Base-by-base conservation (phyloP, 2,329 filamentous ascomycete genomes). In the Xylaria hypoxylon region DNA sequence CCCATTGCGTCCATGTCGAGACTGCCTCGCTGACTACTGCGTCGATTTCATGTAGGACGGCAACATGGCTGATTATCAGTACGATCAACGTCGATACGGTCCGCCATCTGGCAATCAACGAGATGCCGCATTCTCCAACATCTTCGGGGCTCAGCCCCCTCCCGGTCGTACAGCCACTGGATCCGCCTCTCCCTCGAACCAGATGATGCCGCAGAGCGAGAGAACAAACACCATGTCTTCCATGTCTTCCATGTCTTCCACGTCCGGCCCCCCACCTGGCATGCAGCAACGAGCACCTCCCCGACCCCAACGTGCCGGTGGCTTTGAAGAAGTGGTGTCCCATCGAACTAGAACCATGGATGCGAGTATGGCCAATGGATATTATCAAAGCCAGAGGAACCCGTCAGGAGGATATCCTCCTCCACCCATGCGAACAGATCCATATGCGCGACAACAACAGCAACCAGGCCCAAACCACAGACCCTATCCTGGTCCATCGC, bases 91-190 rank as follows among this genome's bases (percentile, higher is more conserved):
- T 72, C 76, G 84, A 72, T 85, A 87, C 84, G 84, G 84, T 65
- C 77, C 80, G 26, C 76, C 82, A 61, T 82, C 84, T 70, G 85
- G 85, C 77, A 85, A 84, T 76, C 92, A 96, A 81, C 91, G 96
- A 82, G 94, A 99, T 87, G 93, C 93, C 73, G 96, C 95, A 71
- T 99, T 96, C 80, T 93, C 92, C 72, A 95, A 95, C 81, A 98
- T 98, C 77, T 99, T 98, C 79, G 96, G 95, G 73, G 90, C 89
- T 71, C 87, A 92, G 71, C 94, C 93, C 70, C 93, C 93, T 52
- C 89, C 92, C 51, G 95, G 95, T 65, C 91, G 96, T 79, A 96
- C 94, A 64, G 94, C 97, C 77, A 97, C 95, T 28, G 97, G 98
- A 94, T 96, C 90, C 70, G 94, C 92, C 62, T 90, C 93, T 70